These are phyloP conservation scores for Aschersonia sp. DNA, from an alignment of 2,329 filamentous ascomycete genomes.

Conservation along the genomic window DNA sequence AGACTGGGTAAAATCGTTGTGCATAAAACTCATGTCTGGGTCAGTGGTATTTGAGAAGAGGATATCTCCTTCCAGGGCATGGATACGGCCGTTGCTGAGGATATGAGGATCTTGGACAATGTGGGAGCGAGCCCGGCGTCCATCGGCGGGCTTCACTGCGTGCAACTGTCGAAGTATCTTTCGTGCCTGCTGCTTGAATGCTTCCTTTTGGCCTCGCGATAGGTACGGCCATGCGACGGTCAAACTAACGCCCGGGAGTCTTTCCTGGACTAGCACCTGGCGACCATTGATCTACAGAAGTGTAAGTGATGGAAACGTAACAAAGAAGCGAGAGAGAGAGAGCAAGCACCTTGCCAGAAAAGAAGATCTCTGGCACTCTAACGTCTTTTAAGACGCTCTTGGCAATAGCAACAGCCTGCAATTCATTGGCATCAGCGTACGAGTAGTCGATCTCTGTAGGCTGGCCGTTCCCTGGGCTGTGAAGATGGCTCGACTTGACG, in stretches of 20 bases:
- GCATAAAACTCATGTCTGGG: too few species aligned
- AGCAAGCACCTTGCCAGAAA: slow-evolving; percentile 19
- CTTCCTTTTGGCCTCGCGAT: slow-evolving; percentile 6
- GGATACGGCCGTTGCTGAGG: too few species aligned
- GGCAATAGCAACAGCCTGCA: slow-evolving; percentile 17
- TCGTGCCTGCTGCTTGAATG: slow-evolving; percentile 1
- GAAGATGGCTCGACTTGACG: slow-evolving; percentile 21
- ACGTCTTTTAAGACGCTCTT: slow-evolving; percentile 12
- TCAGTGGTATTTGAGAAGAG: too few species aligned
- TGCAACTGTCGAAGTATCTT: not conserved
- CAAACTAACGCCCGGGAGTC: slow-evolving; percentile 20
- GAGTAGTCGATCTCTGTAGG: slow-evolving; percentile 16
- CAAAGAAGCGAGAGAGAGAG: not conserved
- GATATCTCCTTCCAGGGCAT: too few species aligned
- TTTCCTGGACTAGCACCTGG: slow-evolving; percentile 22
- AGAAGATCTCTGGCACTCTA: slow-evolving; percentile 21
- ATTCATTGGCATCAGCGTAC: slow-evolving; percentile 25
- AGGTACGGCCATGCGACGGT: slow-evolving; percentile 22
- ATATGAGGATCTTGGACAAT: too few species aligned
- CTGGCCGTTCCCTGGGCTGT: slow-evolving; percentile 2
- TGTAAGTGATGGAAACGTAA: slow-evolving; percentile 1
- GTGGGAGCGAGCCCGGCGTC: too few species aligned
- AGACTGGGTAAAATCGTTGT: too few species aligned
- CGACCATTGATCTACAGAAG: slow-evolving; percentile 17
- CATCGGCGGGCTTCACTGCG: too few species aligned